A percentile compares a stretch with the other conserved stretches of the same genome.
Evolutionary conservation across 768 basidiomycete genomes (phyloP).

Genomic region (Chiua virens): DNA sequence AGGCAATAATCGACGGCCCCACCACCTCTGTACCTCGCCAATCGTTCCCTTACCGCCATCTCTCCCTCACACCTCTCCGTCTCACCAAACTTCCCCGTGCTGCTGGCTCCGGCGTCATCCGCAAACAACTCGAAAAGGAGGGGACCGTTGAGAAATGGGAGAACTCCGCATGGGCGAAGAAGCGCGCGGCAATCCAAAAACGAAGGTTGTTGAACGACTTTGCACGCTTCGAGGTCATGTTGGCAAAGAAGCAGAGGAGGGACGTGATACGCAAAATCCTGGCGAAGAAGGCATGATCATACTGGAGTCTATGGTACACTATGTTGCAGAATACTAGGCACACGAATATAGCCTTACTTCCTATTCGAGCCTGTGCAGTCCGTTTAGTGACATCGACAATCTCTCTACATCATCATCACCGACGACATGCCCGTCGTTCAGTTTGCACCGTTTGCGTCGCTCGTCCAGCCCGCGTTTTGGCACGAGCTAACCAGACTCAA

Average conservation of each 20-base stretch:
- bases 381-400: not conserved
- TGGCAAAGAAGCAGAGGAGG: conserved; percentile 85
- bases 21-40: conserved; percentile 91
- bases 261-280: conserved; percentile 74
- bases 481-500: conserved; percentile 86
- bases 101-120: conserved; percentile 78
- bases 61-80: conserved; percentile 85
- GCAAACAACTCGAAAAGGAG: conserved; percentile 87
- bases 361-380: conserved; percentile 12
- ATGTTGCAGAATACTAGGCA: too few species aligned
- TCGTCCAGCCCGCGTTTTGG: conserved; percentile 92
- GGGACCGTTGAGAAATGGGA: conserved; percentile 86
- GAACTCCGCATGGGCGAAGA: conserved; percentile 84
- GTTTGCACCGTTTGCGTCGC: conserved; percentile 85
- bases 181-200: conserved; percentile 69
- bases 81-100: conserved; percentile 84
- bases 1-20: conserved; percentile 97
- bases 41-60: conserved; percentile 86
- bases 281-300: conserved; percentile 42
- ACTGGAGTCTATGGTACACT: too few species aligned
- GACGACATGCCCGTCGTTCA: conserved; percentile 63
- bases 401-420: not conserved
- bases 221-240: conserved; percentile 83
- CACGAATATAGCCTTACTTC: conserved; percentile 4
- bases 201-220: conserved; percentile 86